Conservation (phyloP, 371 early-diverging fungal species). For the Rhizopus arrhizus region DNA sequence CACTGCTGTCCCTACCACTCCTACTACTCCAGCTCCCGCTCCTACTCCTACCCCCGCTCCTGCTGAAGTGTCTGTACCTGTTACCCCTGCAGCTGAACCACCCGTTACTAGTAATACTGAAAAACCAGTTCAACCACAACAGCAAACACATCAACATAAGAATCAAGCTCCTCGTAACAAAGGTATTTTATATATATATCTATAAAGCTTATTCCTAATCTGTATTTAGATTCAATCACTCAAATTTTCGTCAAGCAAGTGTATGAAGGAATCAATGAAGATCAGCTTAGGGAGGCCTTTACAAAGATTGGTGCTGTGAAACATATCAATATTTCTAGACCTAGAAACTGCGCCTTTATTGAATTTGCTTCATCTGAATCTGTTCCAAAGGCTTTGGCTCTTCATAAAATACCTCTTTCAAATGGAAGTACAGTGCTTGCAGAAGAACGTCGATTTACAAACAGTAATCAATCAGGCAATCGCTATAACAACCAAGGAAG, state of each 20-base stretch:
- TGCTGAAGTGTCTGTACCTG: conserved; percentile 27
- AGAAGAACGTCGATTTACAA: conserved; percentile 45
- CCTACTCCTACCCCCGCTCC: not conserved
- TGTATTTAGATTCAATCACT: conserved; percentile 16
- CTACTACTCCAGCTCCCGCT: not conserved
- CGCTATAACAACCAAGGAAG: conserved; percentile 12
- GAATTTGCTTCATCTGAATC: conserved; percentile 39
- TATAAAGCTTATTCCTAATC: not conserved
- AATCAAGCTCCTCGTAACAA: conserved; percentile 14
- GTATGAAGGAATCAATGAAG: conserved; percentile 29
- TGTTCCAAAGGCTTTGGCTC: conserved; percentile 46
- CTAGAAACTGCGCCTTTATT: conserved; percentile 39
- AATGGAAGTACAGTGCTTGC: conserved; percentile 31
- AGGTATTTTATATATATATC: conserved; percentile 7
- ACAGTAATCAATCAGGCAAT: not conserved
- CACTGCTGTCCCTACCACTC: not conserved
- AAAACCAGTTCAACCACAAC: conserved; percentile 11
- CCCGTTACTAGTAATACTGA: conserved; percentile 5
- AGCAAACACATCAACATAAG: conserved; percentile 20
- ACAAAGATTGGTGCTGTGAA: conserved; percentile 45
- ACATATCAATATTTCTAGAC: conserved; percentile 23
- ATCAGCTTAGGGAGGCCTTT: conserved; percentile 43
- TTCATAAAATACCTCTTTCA: conserved; percentile 30
- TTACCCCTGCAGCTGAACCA: conserved; percentile 9
- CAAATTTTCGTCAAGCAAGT: conserved; percentile 48